A percentile compares a stretch with the other conserved stretches of the same genome.
Evolutionary conservation across 306 rosid species (phyloP).

Genomic region (Bauhinia variegata): DNA sequence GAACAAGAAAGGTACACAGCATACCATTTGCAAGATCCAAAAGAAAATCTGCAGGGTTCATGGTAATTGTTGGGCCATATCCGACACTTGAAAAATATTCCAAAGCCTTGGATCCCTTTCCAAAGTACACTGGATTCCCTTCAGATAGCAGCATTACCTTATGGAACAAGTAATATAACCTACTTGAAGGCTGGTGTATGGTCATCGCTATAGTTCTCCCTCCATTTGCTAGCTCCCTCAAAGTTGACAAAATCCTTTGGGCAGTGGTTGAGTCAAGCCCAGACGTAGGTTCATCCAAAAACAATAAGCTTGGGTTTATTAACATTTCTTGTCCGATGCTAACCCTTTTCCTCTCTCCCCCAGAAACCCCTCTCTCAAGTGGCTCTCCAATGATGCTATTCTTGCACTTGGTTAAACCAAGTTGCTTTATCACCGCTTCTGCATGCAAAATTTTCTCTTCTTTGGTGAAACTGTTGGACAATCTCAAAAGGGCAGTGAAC

Average conservation of each 20-base stretch:
- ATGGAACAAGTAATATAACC: conserved; percentile 67
- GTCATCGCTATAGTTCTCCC: conserved; percentile 77
- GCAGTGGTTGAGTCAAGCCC: conserved; percentile 83
- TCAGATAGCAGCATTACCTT: conserved; percentile 70
- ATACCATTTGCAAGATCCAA: conserved; percentile 82
- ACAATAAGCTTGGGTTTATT: conserved; percentile 68
- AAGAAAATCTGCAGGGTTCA: conserved; percentile 83
- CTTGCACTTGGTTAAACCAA: conserved; percentile 65
- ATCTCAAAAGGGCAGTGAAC: conserved; percentile 72
- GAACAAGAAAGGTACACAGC: neutral
- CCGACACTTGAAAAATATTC: conserved; percentile 62
- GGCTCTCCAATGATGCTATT: conserved; percentile 54
- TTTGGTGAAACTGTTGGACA: conserved; percentile 50
- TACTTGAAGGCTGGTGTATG: conserved; percentile 81
- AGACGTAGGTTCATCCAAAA: conserved; percentile 83
- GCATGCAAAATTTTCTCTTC: conserved; percentile 50
- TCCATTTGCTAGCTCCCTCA: conserved; percentile 62
- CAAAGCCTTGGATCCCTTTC: conserved; percentile 65
- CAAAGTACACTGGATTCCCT: conserved; percentile 66
- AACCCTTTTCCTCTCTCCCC: conserved; percentile 85
- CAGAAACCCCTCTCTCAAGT: conserved; percentile 64
- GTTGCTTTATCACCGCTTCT: conserved; percentile 53
- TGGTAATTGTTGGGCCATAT: conserved; percentile 56
- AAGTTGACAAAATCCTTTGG: conserved; percentile 62
- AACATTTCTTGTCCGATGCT: conserved; percentile 84